Conservation (phyloP, 345 rosid genomes). For the Aurinia saxatilis region DNA sequence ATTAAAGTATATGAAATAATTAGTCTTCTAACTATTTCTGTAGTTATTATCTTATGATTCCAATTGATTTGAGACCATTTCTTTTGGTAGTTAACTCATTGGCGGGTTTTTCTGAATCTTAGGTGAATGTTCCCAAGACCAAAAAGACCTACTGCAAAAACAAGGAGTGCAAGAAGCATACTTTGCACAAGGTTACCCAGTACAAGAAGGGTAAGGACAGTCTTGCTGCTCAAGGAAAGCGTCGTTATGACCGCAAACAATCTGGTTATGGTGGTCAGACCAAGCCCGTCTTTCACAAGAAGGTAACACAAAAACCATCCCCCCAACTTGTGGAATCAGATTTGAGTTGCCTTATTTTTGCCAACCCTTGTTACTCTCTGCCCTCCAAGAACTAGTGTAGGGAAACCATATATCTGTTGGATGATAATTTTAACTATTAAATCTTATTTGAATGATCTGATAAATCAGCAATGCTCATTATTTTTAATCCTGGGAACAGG, state of each 20-base stretch:
- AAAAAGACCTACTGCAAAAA: constrained; percentile 80
- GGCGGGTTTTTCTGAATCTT: not conserved
- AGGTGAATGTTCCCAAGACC: constrained; percentile 88
- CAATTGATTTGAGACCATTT: not conserved
- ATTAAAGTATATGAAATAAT: too few species aligned
- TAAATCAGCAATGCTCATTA: not conserved
- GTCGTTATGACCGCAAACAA: constrained; percentile 81
- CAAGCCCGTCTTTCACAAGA: constrained; percentile 88
- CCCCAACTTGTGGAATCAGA: too few species aligned
- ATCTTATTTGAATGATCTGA: not conserved
- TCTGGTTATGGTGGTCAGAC: constrained; percentile 94
- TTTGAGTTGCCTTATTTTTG: too few species aligned
- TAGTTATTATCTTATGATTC: not conserved
- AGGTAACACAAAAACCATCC: constrained; percentile 29
- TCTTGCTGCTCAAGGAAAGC: constrained; percentile 78
- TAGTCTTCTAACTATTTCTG: not conserved
- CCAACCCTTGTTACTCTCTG: too few species aligned
- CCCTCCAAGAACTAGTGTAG: too few species aligned
- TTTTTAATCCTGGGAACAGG: constrained; percentile 30
- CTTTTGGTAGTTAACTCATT: not conserved
- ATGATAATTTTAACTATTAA: too few species aligned
- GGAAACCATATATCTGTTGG: not conserved
- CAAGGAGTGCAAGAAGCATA: constrained; percentile 89
- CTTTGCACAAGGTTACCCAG: constrained; percentile 84
- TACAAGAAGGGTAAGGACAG: constrained; percentile 91